Base-by-base conservation (phyloP, 2,329 filamentous ascomycete genomes). In the Acephala macrosclerotiorum region DNA sequence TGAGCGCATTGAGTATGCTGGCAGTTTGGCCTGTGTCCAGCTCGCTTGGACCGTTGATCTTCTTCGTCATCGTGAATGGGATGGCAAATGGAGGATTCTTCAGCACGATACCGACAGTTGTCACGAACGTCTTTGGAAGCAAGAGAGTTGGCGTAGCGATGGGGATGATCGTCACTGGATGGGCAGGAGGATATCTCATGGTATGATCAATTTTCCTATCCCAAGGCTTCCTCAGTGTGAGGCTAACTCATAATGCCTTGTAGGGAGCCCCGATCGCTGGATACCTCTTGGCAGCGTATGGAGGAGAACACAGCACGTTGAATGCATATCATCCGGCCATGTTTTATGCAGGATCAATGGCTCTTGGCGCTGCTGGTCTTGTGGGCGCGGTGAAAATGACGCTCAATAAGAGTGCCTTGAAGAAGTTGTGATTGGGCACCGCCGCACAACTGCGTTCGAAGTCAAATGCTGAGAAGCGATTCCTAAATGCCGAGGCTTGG, bases 71-170 rank as follows among this genome's bases (percentile, higher is more conserved):
- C 6, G 76, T 89, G 25, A 90, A 89, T 68, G 88, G 88, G 0
- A 77, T 83, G 42, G 81, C 84, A 5, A 89, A 89, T 70, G 88
- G 88, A 0, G 86, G 84, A 0, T 90, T 90, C 78, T 90, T 90
- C 71, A 83, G 84, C 0, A 85, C 84, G 0, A 88, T 89, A 80
- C 88, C 88, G 0, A 89, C 87, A 0, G 87, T 87, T 1, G 84
- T 89, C 0, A 83, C 84, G 0, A 87, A 83, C 68, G 81, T 87
- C 0, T 89, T 88, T 76, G 87, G 86, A 1, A 85, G 81, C 3
- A 81, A 80, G 0, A 79, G 84, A 3, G 81, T 87, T 42, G 79
- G 82, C 3, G 82, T 87, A 22, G 86, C 84, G 0, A 87, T 90
- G 83, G 82, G 85, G 4, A 89, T 89, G 85, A 81, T 87, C 42